Evolutionary conservation across 176 grass and related monocot species (phyloP).

Genomic region (Eremochloa ophiuroides): DNA sequence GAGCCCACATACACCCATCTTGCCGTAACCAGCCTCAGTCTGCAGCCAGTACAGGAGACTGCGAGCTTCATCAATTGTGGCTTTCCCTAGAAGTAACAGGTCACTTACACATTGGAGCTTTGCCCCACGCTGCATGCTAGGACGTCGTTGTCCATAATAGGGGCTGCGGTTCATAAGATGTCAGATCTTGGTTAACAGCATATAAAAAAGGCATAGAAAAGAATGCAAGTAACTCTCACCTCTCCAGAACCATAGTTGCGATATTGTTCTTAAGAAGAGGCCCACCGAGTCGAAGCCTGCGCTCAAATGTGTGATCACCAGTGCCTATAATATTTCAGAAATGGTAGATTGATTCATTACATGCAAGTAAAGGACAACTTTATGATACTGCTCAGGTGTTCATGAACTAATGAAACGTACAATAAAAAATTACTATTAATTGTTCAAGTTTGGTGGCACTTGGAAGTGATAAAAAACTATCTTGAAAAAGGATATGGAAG

Average conservation of each 20-base stretch:
- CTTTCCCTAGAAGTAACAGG: conserved; percentile 89
- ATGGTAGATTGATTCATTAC: background rate
- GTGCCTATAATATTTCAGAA: conserved; percentile 59
- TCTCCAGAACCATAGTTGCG: conserved; percentile 99
- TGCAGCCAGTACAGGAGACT: conserved; percentile 94
- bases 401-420: background rate
- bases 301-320: conserved; percentile 93
- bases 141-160: conserved; percentile 88
- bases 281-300: conserved; percentile 77
- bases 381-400: background rate
- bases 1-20: conserved; percentile 92
- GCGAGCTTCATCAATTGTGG: conserved; percentile 93
- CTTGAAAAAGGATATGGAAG: background rate
- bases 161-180: conserved; percentile 57
- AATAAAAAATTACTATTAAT: background rate
- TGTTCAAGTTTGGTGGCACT: background rate
- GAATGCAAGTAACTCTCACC: conserved; percentile 47
- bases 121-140: conserved; percentile 75
- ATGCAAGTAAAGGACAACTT: background rate
- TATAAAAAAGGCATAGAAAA: conserved; percentile 2
- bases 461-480: background rate
- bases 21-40: conserved; percentile 73
- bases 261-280: conserved; percentile 93
- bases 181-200: conserved; percentile 3
- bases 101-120: conserved; percentile 90